Evolutionary conservation across 177 flowering plant genomes (phyloP).

Genomic region (Vitis hybrid): DNA sequence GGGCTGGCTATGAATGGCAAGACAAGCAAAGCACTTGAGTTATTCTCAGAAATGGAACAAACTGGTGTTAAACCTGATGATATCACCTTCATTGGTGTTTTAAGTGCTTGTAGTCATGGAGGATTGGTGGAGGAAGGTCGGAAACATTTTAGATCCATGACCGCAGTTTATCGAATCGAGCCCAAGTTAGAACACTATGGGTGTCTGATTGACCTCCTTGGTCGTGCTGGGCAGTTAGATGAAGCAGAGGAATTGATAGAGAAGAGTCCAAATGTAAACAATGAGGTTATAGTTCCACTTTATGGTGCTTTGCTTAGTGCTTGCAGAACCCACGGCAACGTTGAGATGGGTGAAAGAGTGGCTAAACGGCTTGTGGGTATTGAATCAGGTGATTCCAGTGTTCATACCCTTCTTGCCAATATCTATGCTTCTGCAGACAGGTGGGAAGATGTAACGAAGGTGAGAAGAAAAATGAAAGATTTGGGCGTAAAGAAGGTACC

Average conservation of each 20-base stretch:
- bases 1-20: slow-evolving; percentile 80
- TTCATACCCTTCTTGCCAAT: slow-evolving; percentile 64
- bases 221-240: slow-evolving; percentile 62
- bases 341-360: slow-evolving; percentile 61
- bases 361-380: slow-evolving; percentile 39
- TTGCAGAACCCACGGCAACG: slow-evolving; percentile 64
- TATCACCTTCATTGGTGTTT: slow-evolving; percentile 70
- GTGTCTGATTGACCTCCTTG: slow-evolving; percentile 72
- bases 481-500: slow-evolving; percentile 58
- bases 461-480: slow-evolving; percentile 66
- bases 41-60: slow-evolving; percentile 56
- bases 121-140: slow-evolving; percentile 75
- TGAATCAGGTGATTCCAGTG: slow-evolving; percentile 49
- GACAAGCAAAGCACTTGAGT: slow-evolving; percentile 49
- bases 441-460: slow-evolving; percentile 70
- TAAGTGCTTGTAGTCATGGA: slow-evolving; percentile 81
- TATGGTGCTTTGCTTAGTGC: slow-evolving; percentile 81
- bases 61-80: slow-evolving; percentile 60
- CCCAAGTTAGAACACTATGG: slow-evolving; percentile 79
- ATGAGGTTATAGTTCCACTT: slow-evolving; percentile 43
- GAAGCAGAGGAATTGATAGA: slow-evolving; percentile 60
- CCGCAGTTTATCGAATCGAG: slow-evolving; percentile 35
- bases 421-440: slow-evolving; percentile 70
- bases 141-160: slow-evolving; percentile 55
- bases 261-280: slow-evolving; percentile 29